These are phyloP conservation scores for Corynespora cassiicola DNA, from an alignment of 2,329 filamentous ascomycete species.

Conservation along the genomic window DNA sequence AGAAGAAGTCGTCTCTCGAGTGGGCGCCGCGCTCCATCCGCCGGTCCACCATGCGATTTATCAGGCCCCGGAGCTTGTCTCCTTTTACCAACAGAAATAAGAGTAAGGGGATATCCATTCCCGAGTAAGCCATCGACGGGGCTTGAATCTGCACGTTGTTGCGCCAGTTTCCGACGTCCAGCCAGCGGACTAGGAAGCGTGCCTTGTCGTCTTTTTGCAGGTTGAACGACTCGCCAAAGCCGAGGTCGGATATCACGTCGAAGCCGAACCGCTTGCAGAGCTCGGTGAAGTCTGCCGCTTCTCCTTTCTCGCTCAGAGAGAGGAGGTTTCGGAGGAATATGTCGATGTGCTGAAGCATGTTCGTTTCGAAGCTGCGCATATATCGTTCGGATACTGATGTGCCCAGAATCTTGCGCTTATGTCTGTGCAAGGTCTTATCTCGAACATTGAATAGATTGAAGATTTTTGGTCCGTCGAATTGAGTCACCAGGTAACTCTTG, in stretches of 20 bases:
- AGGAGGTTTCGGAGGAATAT: conserved; percentile 23
- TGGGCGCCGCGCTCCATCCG: conserved; percentile 4
- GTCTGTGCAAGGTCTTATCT: conserved; percentile 43
- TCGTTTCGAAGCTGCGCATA: conserved; percentile 46
- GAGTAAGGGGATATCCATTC: conserved; percentile 3
- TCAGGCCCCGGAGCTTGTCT: no score
- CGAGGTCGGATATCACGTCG: conserved; percentile 51
- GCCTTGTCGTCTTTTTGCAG: conserved; percentile 25
- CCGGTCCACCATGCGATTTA: conserved; percentile 3
- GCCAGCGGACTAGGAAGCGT: conserved; percentile 10
- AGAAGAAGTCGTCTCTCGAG: conserved; percentile 45
- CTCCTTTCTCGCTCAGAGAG: conserved; percentile 21
- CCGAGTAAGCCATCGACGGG: neutral
- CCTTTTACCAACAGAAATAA: no score
- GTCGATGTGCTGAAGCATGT: conserved; percentile 42
- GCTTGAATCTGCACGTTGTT: conserved; percentile 7
- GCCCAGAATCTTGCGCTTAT: conserved; percentile 46
- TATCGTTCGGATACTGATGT: conserved; percentile 47
- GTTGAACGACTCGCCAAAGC: conserved; percentile 39
- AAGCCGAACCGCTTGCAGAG: conserved; percentile 19
- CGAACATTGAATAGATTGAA: conserved; percentile 22
- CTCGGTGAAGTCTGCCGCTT: conserved; percentile 20
- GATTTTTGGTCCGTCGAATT: conserved; percentile 11
- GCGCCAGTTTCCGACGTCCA: neutral
- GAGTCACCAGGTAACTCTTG: conserved; percentile 46